Evolutionary conservation across 2,329 filamentous ascomycete species (phyloP), one percentile per base, ranked within the genome.

Genomic region (Trichoderma asperellum): DNA sequence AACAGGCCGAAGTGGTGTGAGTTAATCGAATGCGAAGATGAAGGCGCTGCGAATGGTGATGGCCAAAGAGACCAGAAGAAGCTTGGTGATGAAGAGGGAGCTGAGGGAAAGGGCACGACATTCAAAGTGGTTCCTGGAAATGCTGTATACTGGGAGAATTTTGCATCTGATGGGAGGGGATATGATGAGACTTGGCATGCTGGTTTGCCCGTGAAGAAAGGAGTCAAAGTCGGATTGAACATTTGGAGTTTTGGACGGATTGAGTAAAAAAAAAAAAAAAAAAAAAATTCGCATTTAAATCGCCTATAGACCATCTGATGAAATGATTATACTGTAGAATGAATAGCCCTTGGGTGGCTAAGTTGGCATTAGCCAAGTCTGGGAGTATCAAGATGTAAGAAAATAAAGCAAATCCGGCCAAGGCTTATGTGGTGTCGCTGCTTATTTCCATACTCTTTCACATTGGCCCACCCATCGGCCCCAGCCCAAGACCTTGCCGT

Each of bases 101-200:
- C 64, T 63, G 43, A 56, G 2, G 71, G 61, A 2, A 62, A 2
- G 70, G 71, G 83, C 0, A 80, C 83, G 21, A 80, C 81, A 12
- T 88, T 88, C 76, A 84, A 81, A 75, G 80, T 82, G 0, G 71
- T 83, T 1, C 79, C 83, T 1, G 86, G 86, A 1, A 87, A 87
- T 72, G 86, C 85, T 8, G 84, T 88, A 34, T 87, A 84, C 70
- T 88, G 86, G 86, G 85, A 87, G 75, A 88, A 88, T 73, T 87
- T 87, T 73, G 79, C 80, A 11, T 78, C 83, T 0, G 84, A 86
- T 70, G 84, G 85, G 2, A 79, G 80, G 67, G 85, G 85, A 0
- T 86, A 82, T 72, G 80, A 84, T 21, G 84, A 86, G 77, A 85
- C 84, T 37, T 87, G 85, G 84, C 86, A 88, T 74, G 84, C 84